phyloP scores from a whole-genome alignment of 2,329 filamentous ascomycete species.

The Colletotrichum sojae region DNA sequence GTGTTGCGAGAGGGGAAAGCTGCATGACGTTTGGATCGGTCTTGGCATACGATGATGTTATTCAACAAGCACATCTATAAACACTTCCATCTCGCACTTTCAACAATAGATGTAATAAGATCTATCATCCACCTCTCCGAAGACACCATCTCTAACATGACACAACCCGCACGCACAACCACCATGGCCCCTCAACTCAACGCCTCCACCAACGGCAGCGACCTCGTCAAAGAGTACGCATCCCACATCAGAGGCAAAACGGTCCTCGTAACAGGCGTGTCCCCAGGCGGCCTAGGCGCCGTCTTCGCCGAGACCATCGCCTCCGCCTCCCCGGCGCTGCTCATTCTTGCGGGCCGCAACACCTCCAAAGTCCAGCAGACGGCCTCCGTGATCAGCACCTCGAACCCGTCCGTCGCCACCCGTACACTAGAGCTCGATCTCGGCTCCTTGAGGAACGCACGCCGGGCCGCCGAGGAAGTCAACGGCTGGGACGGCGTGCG shows the following conservation, averaged over 20 bases:
- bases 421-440: slow-evolving; percentile 57
- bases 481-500: slow-evolving; percentile 50
- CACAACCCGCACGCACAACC: not conserved
- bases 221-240: slow-evolving; percentile 49
- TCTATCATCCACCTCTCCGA: not conserved
- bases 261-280: slow-evolving; percentile 60
- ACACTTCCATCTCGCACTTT: not conserved
- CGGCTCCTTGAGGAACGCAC: slow-evolving; percentile 55
- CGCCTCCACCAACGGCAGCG: slow-evolving; percentile 43
- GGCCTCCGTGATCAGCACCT: slow-evolving; percentile 51
- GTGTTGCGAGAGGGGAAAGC: too few relatives aligned
- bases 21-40: too few relatives aligned
- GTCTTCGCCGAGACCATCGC: slow-evolving; percentile 55
- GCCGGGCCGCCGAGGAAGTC: slow-evolving; percentile 54
- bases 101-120: not conserved
- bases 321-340: slow-evolving; percentile 53
- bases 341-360: slow-evolving; percentile 63
- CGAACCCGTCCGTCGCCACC: slow-evolving; percentile 50
- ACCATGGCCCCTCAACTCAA: slow-evolving; percentile 20
- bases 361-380: slow-evolving; percentile 55
- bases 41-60: too few relatives aligned
- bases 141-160: not conserved
- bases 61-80: too few relatives aligned
- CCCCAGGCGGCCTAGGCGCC: slow-evolving; percentile 56
- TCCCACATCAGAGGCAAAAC: slow-evolving; percentile 52